Base-by-base conservation (phyloP, 441 rosid species). In the Gossypium davidsonii region DNA sequence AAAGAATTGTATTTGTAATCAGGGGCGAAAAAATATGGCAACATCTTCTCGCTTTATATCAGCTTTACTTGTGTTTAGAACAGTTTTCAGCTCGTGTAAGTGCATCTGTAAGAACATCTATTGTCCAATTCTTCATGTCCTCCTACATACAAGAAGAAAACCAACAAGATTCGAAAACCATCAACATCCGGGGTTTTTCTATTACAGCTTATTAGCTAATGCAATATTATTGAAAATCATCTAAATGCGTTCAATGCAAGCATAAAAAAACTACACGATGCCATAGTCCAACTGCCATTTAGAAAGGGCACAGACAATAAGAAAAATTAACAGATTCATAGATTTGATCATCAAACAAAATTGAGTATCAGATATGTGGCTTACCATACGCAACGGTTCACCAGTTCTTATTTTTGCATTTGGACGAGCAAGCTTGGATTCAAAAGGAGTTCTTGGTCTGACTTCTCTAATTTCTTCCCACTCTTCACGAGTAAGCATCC, bases 371-470 rank as follows among this genome's bases (percentile, higher is more conserved):
- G 31, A 77, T 53, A 55, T 39, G 31, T 3, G 66, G 42, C 79
- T 82, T 73, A 92, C 98, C 97, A 69, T 81, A 70, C 26, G 83
- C 67, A 90, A 14, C 15, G 89, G 79, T 76, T 92, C 99, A 76
- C 92, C 96, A 0, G 91, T 88, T 85, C 99, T 91, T 80, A 95
- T 83, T 65, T 77, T 79, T 23, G 98, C 97, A 78, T 88, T 88
- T 60, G 96, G 91, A 60, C 97, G 92, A 74, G 97, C 97, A 82
- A 91, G 92, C 85, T 83, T 91, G 77, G 99, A 95, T 81, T 95
- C 99, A 53, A 93, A 93, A 53, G 97, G 98, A 58, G 98, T 93
- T 85, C 97, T 86, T 15, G 99, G 96, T 80, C 99, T 90, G 76
- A 90, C 89, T 82, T 93, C 97, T 67, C 91, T 84, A 71, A 93